Base-by-base conservation (phyloP, 2,329 filamentous ascomycete species). In the Epichloe coenophiala region DNA sequence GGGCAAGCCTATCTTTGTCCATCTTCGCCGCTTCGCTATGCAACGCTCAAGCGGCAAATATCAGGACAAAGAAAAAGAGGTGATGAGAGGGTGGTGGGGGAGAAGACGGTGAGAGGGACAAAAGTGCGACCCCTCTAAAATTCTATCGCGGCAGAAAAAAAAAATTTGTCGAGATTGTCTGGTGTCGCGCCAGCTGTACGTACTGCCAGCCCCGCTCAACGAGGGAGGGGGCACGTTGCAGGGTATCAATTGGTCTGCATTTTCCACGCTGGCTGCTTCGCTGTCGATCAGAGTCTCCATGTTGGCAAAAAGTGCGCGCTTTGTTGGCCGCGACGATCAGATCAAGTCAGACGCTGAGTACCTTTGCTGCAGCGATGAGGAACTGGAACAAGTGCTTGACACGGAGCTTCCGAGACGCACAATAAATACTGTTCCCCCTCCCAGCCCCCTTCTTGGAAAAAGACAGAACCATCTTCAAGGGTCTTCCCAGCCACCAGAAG, bases 1-100 rank as follows among this genome's bases (percentile, higher is more conserved):
- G 78, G 59, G 93, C 78, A 66, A 96, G 89, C 71, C 86, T 81
- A 68, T 88, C 83, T 63, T 70, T 71, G 58, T 72, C 70, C 69
- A 71, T 71, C 52, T 45, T 54, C 5, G 47, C 44, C 52, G 52
- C 52, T 41, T 41, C 39, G 52, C 49, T 51, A 33, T 49, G 47
- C 41, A 48, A 48, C 21, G 51, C 45, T 53, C 45, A 41, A 50
- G 47, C 53, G 49, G 53, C 48, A 54, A 45, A 52, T 45, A 45
- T 41, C 48, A 46, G 47, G 45, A 46, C 39, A 49, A 49, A 49
- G 48, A 50, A 47, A 39, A 51, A 36, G 44, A 49, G 35, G 42
- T 21, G 39, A 15, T 17, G 47, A 39, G 42, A 13, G 38, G 37
- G 47, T 17, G 41, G 36, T n/a, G 21, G 17, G 17, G 37, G 38